Percentiles rank a stretch among this genome's conserved stretches.
Evolutionary conservation across 495 filamentous ascomycete genomes (phyloP).

Genomic region (Chaetomidium leptoderma): DNA sequence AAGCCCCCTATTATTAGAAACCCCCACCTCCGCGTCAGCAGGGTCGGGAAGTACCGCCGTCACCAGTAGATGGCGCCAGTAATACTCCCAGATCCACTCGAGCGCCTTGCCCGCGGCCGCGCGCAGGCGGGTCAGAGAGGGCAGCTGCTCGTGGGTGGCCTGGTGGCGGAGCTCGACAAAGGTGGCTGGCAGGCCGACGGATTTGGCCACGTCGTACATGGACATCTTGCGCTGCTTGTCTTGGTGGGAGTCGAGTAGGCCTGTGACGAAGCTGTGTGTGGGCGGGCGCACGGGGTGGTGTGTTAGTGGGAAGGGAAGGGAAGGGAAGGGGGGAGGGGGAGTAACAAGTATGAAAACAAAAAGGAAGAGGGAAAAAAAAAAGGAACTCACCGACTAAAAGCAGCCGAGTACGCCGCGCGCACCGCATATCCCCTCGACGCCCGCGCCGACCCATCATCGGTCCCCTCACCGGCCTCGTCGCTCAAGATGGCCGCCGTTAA

Average conservation of each 20-base stretch:
- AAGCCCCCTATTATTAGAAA: background rate
- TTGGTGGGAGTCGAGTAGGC: slow-evolving; percentile 72
- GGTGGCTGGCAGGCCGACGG: slow-evolving; percentile 69
- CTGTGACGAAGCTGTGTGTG: slow-evolving; percentile 79
- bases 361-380: slow-evolving; percentile 5
- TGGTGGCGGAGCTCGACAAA: slow-evolving; percentile 91
- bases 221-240: slow-evolving; percentile 62
- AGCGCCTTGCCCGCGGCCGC: slow-evolving; percentile 62
- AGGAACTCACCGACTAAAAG: slow-evolving; percentile 45
- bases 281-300: too few species aligned
- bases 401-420: slow-evolving; percentile 45
- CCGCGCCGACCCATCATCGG: slow-evolving; percentile 19
- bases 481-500: slow-evolving; percentile 69
- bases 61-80: slow-evolving; percentile 64
- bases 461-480: slow-evolving; percentile 39
- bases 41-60: too few species aligned
- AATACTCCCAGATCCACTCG: slow-evolving; percentile 82
- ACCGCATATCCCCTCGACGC: slow-evolving; percentile 39
- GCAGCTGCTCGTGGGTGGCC: slow-evolving; percentile 82
- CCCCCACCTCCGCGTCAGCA: background rate
- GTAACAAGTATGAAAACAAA: background rate
- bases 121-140: slow-evolving; percentile 65
- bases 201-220: slow-evolving; percentile 78
- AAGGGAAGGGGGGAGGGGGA: background rate
- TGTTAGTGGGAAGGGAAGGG: background rate